Evolutionary conservation across 495 filamentous ascomycete genomes (phyloP), one percentile per base, ranked within the genome.

Genomic region (Elasticomyces elasticus): DNA sequence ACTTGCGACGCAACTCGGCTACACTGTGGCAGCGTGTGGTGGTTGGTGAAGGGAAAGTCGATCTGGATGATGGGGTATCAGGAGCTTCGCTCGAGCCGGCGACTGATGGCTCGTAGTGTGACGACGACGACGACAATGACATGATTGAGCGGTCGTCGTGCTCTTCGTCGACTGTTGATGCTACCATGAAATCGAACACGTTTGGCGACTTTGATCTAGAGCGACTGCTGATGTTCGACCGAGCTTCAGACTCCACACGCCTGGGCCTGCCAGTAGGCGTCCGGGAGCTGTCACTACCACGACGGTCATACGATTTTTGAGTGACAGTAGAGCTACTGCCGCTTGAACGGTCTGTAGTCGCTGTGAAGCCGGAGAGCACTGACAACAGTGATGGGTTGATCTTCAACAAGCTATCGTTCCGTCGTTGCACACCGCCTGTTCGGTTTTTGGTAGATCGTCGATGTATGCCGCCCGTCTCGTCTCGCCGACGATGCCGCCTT

Each of bases 271-370:
- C n/a, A 30, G 20, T n/a, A 11, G 19, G 26, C 28, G 27, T 30
- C 40, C 41, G 41, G 19, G 51, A 56, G 23, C 47, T 59, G n/a
- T 53, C 41, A 26, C 38, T 47, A 33, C 54, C 49, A 13, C 46
- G 24, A 13, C 46, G 56, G 48, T 69, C 56, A 49, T 66, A 70
- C 1, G 66, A 66, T 26, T 63, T 51, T 45, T 69, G 67, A 4
- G 67, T 71, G 17, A 71, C 55, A 2, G 69, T 71, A 1, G 66
- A 67, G 41, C 62, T 65, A 52, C 69, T 71, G 17, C 66, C 65
- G 51, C 67, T 68, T 3, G 67, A 70, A 1, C 56, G 55, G 22
- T 49, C 62, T 1, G 69, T 66, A 9, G 58, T 59, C 23, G 60
- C 60, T 7, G 67, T 70, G 25, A 63, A 22, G 22, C 54, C 54